phyloP scores from a whole-genome alignment of 441 rosid genomes.

The Hura crepitans region DNA sequence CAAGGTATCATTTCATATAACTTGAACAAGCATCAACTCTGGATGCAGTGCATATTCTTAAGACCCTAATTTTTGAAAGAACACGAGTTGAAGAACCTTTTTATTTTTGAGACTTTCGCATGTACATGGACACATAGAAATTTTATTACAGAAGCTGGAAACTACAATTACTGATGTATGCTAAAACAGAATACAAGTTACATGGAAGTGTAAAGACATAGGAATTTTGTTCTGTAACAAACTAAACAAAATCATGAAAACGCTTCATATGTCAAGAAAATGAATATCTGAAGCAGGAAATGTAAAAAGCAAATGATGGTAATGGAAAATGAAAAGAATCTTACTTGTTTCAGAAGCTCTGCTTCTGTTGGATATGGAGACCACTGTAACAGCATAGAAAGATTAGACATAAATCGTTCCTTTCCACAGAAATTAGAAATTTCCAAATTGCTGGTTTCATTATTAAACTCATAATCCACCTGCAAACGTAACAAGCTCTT shows the following conservation, averaged over 20 bases:
- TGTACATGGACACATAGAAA: too few relatives aligned
- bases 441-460: conserved; percentile 35
- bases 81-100: too few relatives aligned
- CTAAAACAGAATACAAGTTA: neutral
- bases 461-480: conserved; percentile 73
- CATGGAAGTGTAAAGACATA: too few relatives aligned
- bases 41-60: too few relatives aligned
- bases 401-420: conserved; percentile 56
- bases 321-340: conserved; percentile 21
- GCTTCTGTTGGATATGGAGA: conserved; percentile 82
- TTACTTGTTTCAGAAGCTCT: conserved; percentile 85
- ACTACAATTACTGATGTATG: neutral
- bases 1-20: too few relatives aligned
- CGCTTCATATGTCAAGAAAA: neutral
- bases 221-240: too few relatives aligned
- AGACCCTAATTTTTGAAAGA: too few relatives aligned
- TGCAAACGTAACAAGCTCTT: conserved; percentile 31
- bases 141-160: too few relatives aligned
- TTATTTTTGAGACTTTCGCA: too few relatives aligned
- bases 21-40: too few relatives aligned
- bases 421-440: conserved; percentile 33
- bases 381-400: conserved; percentile 73
- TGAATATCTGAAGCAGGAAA: conserved; percentile 2
- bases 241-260: too few relatives aligned
- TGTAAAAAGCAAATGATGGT: neutral